Evolutionary conservation across 495 filamentous ascomycete genomes (phyloP), one percentile per base, ranked within the genome.

Genomic region (Penicillium flavigenum): DNA sequence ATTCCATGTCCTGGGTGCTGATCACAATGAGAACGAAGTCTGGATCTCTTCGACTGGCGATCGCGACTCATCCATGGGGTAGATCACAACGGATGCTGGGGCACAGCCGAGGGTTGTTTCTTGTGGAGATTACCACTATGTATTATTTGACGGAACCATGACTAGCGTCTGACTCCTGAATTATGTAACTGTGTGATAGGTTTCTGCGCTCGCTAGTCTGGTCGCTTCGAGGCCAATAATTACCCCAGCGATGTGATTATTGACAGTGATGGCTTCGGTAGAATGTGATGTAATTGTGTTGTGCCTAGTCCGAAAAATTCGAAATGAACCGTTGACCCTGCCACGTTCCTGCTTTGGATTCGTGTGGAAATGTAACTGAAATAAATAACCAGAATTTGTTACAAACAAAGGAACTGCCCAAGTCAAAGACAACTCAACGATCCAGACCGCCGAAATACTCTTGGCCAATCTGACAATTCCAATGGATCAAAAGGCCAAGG

Each of bases 401-500:
- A 42, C 10, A 17, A 17, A 34, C 47, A 53, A 34, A 26, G 36
- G 29, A 43, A n/a, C 9, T 31, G 16, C 26, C 16, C 32, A 50
- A 47, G 12, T 27, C 44, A 47, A 46, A 45, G 41, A 45, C 41
- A 54, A 54, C 29, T 10, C 52, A 29, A 47, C 39, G 45, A 24
- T 47, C 53, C 53, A 55, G 53, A 55, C 53, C 43, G 53, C 44
- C 34, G 9, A 31, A 39, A n/a, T 1, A 3, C 14, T 26, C 53
- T 55, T 47, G 44, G 43, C 53, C 22, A 19, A 27, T 22, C 34
- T 47, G 10, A 12, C 19, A 16, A 55, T 27, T 47, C 43, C 42
- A 55, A 47, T 55, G 31, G 12, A 57, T 38, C 14, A 20, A 17
- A 34, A 7, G 2, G 47, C 60, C 51, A 63, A 60, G 61, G 24